A percentile compares a stretch with the other conserved stretches of the same genome.
These are phyloP conservation scores for Lecanoromycetidae sp. DNA, from an alignment of 2,329 filamentous ascomycete species.

Conservation along the genomic window DNA sequence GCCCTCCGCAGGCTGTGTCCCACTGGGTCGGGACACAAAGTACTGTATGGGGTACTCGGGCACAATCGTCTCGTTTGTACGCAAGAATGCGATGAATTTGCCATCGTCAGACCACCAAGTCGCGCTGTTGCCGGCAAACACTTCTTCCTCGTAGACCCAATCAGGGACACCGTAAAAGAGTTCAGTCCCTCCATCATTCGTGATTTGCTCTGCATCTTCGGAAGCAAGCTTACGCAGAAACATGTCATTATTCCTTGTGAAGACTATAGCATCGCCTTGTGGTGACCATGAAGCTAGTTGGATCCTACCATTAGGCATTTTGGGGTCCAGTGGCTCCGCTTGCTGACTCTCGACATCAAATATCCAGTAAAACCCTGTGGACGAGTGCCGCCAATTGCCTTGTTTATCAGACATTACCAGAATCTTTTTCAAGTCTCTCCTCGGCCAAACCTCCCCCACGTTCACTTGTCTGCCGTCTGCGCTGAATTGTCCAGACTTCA, in stretches of 20 bases:
- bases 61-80: slow-evolving; percentile 85
- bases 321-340: slow-evolving; percentile 64
- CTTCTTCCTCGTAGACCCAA: slow-evolving; percentile 91
- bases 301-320: slow-evolving; percentile 50
- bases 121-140: slow-evolving; percentile 65
- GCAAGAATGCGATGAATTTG: slow-evolving; percentile 77
- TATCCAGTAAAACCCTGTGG: slow-evolving; percentile 76
- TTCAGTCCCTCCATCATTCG: slow-evolving; percentile 71
- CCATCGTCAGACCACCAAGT: slow-evolving; percentile 95
- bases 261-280: slow-evolving; percentile 73
- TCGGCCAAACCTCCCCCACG: slow-evolving; percentile 59
- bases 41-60: slow-evolving; percentile 90
- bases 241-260: slow-evolving; percentile 81
- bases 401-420: slow-evolving; percentile 61
- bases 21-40: slow-evolving; percentile 77
- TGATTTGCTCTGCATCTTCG: slow-evolving; percentile 57
- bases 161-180: slow-evolving; percentile 94
- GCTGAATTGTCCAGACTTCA: slow-evolving; percentile 54
- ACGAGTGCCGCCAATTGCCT: slow-evolving; percentile 83
- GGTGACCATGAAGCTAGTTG: slow-evolving; percentile 89
- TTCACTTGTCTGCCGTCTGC: slow-evolving; percentile 44
- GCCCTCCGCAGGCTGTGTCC: slow-evolving; percentile 51
- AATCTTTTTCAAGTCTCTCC: slow-evolving; percentile 72
- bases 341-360: slow-evolving; percentile 75
- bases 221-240: slow-evolving; percentile 59